Evolutionary conservation across 805 yeast species (phyloP), one percentile per base, ranked within the genome.

Genomic region (Spathaspora gorwiae): DNA sequence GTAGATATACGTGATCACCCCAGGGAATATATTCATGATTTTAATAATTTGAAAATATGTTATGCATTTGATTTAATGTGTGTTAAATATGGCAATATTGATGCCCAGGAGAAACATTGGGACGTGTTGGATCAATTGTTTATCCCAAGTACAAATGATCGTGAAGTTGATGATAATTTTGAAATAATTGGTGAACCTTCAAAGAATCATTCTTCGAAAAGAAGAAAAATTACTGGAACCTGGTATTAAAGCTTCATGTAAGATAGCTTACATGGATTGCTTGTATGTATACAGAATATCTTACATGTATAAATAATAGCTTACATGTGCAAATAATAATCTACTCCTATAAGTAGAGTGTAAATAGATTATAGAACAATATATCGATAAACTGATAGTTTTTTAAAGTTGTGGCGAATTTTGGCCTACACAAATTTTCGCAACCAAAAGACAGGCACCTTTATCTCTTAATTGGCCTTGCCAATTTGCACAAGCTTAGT

Each of bases 41-140:
- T 60, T 39, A 60, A 59, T 19, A 67, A 69, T 30, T 42, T 70
- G 45, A 62, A 67, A 14, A 59, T 69, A 11, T 61, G 72, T 39
- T 70, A 62, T 52, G 75, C 74, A 1, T 68, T 62, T 47, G 76
- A 72, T 52, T 52, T 61, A 47, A 66, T 70, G 68, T 62, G 56
- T 31, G 53, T 69, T 6, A 52, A 65, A 26, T 57, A 59, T 47
- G 55, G 46, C 7, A 32, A 41, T 10, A 34, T 45, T 26, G 39
- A 45, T 35, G n/a, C 34, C 13, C 51, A 47, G 13, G 45, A 47
- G 32, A 12, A 15, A 14, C 14, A 38, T 27, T 45, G 48, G 48
- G 35, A 31, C 7, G 49, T 59, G 1, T 57, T 71, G 40, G 56
- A 58, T 24, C 53, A 56, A 24, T 51, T 66, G 5, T 60, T 64